These are phyloP conservation scores for Jatropha multifida DNA, from an alignment of 441 rosid species.

Conservation along the genomic window DNA sequence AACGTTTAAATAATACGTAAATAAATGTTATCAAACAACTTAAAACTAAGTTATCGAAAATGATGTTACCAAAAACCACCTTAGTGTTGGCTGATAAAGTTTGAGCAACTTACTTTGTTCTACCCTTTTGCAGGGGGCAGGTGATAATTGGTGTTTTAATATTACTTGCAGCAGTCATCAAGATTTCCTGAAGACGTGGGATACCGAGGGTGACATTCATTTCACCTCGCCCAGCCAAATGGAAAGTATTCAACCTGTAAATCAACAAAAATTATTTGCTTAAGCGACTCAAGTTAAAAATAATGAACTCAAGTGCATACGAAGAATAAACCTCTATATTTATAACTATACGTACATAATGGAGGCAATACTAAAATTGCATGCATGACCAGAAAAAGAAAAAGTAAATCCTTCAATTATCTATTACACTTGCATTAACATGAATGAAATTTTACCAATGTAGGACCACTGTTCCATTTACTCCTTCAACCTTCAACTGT, in stretches of 20 bases:
- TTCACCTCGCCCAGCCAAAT: slow-evolving; percentile 99
- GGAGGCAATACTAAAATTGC: neutral
- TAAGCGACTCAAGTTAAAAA: neutral
- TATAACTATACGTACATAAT: neutral
- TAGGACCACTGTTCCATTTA: neutral
- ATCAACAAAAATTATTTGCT: neutral
- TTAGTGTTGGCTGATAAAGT: slow-evolving; percentile 10
- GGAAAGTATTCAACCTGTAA: slow-evolving; percentile 93
- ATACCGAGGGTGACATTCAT: slow-evolving; percentile 98
- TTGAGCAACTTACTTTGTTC: slow-evolving; percentile 59
- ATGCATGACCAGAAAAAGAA: neutral
- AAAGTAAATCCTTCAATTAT: neutral
- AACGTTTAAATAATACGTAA: too few relatives aligned
- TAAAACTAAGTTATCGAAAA: too few relatives aligned
- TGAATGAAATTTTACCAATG: neutral
- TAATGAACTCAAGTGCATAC: neutral
- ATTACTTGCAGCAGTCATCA: slow-evolving; percentile 83
- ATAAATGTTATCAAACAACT: too few relatives aligned
- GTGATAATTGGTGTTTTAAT: slow-evolving; percentile 95
- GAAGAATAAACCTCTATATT: neutral
- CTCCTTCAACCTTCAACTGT: neutral
- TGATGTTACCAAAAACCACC: too few relatives aligned
- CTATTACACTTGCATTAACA: neutral
- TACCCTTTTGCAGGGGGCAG: slow-evolving; percentile 73
- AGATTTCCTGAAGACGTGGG: slow-evolving; percentile 95